Conservation (phyloP, 2,329 filamentous ascomycete genomes). For the Aspergillus sp. region DNA sequence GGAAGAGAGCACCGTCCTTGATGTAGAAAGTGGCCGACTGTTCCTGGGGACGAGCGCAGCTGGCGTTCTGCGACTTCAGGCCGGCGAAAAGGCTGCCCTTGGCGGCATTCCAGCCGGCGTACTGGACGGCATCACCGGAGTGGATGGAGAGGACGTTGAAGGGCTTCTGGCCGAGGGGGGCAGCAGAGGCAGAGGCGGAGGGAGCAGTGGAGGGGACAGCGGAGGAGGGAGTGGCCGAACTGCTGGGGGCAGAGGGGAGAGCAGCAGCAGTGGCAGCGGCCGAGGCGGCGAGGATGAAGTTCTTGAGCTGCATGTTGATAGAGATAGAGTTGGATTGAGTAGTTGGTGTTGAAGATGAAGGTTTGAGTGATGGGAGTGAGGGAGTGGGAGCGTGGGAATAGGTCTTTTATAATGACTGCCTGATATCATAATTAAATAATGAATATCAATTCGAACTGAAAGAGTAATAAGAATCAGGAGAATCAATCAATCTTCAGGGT, state of each 20-base stretch:
- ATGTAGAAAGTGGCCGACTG: conserved; percentile 50
- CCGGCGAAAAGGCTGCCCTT: conserved; percentile 42
- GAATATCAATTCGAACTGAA: too few species aligned
- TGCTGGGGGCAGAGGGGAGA: conserved; percentile 15
- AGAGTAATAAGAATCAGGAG: too few species aligned
- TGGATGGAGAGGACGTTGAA: conserved; percentile 51
- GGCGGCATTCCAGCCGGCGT: conserved; percentile 42
- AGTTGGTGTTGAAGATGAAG: not conserved
- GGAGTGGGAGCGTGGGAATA: too few species aligned
- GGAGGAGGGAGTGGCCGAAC: conserved; percentile 3
- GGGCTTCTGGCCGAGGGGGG: conserved; percentile 20
- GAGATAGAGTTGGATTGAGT: not conserved
- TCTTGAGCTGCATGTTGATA: conserved; percentile 25
- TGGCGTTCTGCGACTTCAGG: conserved; percentile 43
- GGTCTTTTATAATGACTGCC: too few species aligned
- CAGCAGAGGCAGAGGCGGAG: conserved; percentile 19
- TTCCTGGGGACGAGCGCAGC: conserved; percentile 38
- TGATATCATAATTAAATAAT: too few species aligned
- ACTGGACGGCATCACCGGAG: conserved; percentile 48
- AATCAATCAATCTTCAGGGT: too few species aligned
- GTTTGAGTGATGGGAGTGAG: too few species aligned
- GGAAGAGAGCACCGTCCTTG: conserved; percentile 42
- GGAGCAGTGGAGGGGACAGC: conserved; percentile 25
- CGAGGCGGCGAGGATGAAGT: conserved; percentile 21
- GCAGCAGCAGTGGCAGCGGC: conserved; percentile 24